Evolutionary conservation across 495 filamentous ascomycete species (phyloP), one percentile per base, ranked within the genome.

Genomic region (Penicillium lividum): DNA sequence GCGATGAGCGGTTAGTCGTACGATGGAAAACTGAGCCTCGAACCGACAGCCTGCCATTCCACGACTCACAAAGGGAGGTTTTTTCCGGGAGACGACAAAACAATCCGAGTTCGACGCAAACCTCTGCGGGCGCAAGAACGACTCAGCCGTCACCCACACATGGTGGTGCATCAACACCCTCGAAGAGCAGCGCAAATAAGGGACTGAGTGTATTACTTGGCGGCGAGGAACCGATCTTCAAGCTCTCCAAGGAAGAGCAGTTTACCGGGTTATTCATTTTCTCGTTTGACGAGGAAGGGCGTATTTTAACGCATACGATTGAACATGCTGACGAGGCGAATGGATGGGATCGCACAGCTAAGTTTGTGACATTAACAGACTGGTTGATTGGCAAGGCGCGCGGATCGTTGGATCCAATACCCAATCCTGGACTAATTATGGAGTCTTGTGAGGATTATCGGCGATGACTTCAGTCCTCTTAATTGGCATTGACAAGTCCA

Each of bases 281-380:
- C 73, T 90, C 94, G 53, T 98, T 98, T 72, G 95, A 98, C 67
- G 84, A 88, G 58, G 86, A 95, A 60, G 94, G 95, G 3, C 78
- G 92, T 50, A 86, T 98, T 28, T 61, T 88, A 48, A 87, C 80
- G 53, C 94, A 98, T 75, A 94, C 89, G 0, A 98, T 98, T 68
- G 94, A 98, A 73, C 91, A 96, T 78, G 89, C 87, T 9, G 88
- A 97, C 64, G 82, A 90, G 57, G 86, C 87, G 48, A 82, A 87
- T 47, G 85, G 86, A 46, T 88, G 87, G 81, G 91, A 88, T 45
- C 78, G 77, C 9, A 84, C 80, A 54, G 76, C 89, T 11, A 86
- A 85, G 66, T 89, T 96, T 25, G 89, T 96, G 0, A 90, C 86
- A 30, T 72, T 96, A 61, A 94, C 92, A 40, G 92, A 96, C 68